phyloP scores from a whole-genome alignment of 192 early-diverging fungal genomes.

The Coemansia sp. region DNA sequence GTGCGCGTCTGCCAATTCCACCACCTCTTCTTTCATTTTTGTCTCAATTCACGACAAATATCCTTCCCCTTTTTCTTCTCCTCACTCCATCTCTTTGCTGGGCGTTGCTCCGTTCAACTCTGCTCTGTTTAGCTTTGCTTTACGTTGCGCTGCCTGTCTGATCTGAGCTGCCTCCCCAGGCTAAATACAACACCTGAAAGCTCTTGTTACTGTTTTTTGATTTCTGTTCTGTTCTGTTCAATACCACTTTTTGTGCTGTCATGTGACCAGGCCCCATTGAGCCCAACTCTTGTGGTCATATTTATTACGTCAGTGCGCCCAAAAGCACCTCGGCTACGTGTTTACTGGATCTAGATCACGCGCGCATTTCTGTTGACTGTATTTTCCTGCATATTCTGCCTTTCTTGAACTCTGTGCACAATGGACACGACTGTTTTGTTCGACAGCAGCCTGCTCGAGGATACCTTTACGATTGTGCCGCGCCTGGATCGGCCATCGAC shows the following conservation, averaged over 20 bases:
- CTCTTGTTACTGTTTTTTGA: background rate
- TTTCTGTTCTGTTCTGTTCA: background rate
- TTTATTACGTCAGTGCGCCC: background rate
- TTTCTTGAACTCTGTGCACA: background rate
- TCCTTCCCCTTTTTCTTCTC: slow-evolving; percentile 1
- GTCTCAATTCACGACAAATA: background rate
- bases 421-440: background rate
- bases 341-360: background rate
- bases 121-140: background rate
- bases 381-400: background rate
- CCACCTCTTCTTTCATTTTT: background rate
- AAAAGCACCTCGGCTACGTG: background rate
- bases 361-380: background rate
- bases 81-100: background rate
- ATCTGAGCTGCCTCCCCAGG: background rate
- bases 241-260: background rate
- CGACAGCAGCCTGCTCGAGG: slow-evolving; percentile 25
- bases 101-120: slow-evolving; percentile 6
- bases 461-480: slow-evolving; percentile 58
- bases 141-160: too few relatives aligned
- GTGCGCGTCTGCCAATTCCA: background rate
- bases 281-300: background rate
- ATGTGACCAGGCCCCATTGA: background rate
- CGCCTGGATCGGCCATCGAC: slow-evolving; percentile 76
- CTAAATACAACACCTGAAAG: background rate